Evolutionary conservation across 2,329 filamentous ascomycete species (phyloP).

Genomic region (Sordariomycetes sp.): DNA sequence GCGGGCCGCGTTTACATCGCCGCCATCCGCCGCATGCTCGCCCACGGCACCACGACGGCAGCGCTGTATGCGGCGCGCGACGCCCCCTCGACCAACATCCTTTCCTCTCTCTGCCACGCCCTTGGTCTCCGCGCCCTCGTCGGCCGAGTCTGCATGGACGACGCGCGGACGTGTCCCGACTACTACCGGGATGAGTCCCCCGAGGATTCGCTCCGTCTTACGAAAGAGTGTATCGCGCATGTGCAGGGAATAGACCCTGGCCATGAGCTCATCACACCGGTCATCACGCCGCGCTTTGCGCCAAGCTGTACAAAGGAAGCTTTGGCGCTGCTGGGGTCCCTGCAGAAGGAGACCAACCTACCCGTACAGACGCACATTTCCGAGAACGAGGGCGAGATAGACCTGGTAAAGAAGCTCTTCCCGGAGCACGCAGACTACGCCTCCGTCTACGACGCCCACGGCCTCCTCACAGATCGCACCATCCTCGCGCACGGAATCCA

Average conservation of each 20-base stretch:
- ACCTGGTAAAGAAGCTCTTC: conserved; percentile 58
- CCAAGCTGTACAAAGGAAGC: conserved; percentile 45
- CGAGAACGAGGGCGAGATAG: conserved; percentile 66
- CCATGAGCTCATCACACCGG: conserved; percentile 55
- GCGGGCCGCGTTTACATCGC: conserved; percentile 64
- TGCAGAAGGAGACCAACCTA: conserved; percentile 49
- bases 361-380: conserved; percentile 83
- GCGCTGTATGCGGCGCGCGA: conserved; percentile 92
- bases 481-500: conserved; percentile 82
- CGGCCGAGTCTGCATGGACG: conserved; percentile 93
- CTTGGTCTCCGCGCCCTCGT: conserved; percentile 82
- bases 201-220: conserved; percentile 40
- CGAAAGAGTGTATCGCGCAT: conserved; percentile 48
- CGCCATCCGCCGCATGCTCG: conserved; percentile 66
- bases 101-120: conserved; percentile 69
- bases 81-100: conserved; percentile 77
- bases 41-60: conserved; percentile 85
- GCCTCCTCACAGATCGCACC: conserved; percentile 57
- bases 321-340: conserved; percentile 48
- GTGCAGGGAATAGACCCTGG: conserved; percentile 53
- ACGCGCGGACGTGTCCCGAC: conserved; percentile 46
- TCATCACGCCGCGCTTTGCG: conserved; percentile 65
- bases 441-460: conserved; percentile 62
- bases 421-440: conserved; percentile 53
- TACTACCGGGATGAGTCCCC: conserved; percentile 68